phyloP scores from a whole-genome alignment of 768 basidiomycete species.

The Rossbeevera mucosa region DNA sequence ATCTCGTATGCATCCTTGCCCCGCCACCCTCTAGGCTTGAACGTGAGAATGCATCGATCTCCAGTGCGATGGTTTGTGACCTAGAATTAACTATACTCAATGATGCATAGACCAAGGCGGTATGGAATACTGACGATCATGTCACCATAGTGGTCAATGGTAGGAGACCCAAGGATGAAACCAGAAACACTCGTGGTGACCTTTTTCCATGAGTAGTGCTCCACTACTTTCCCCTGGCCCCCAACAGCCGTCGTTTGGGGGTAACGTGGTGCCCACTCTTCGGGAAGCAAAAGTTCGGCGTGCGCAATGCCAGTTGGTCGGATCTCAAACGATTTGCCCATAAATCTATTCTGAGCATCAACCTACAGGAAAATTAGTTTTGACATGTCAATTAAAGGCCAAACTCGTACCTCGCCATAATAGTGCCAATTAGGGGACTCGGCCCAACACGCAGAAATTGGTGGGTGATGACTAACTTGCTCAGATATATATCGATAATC shows the following conservation, averaged over 20 bases:
- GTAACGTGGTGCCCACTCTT: constrained; percentile 57
- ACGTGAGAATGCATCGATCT: constrained; percentile 83
- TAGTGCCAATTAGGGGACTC: constrained; percentile 89
- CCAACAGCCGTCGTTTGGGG: constrained; percentile 47
- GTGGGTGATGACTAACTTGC: constrained; percentile 97
- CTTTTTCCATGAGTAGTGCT: constrained; percentile 96
- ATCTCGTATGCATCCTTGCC: constrained; percentile 92
- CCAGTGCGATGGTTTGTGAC: constrained; percentile 87
- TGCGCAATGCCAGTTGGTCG: constrained; percentile 93
- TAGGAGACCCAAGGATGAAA: constrained; percentile 85
- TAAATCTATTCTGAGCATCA: constrained; percentile 94
- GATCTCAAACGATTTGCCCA: constrained; percentile 96
- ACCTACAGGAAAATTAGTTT: constrained; percentile 45
- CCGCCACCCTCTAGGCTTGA: constrained; percentile 95
- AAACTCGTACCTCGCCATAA: constrained; percentile 65
- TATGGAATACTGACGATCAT: constrained; percentile 64
- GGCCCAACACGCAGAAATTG: constrained; percentile 93
- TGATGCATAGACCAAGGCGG: not conserved
- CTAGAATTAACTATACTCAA: constrained; percentile 25
- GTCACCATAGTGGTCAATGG: constrained; percentile 92
- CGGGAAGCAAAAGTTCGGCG: constrained; percentile 72
- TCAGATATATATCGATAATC: constrained; percentile 92
- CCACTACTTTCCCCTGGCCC: constrained; percentile 56
- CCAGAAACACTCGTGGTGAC: constrained; percentile 88
- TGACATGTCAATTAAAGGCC: not conserved